Base-by-base conservation (phyloP, 169 alveolate genomes). In the Theileria orientalis region DNA sequence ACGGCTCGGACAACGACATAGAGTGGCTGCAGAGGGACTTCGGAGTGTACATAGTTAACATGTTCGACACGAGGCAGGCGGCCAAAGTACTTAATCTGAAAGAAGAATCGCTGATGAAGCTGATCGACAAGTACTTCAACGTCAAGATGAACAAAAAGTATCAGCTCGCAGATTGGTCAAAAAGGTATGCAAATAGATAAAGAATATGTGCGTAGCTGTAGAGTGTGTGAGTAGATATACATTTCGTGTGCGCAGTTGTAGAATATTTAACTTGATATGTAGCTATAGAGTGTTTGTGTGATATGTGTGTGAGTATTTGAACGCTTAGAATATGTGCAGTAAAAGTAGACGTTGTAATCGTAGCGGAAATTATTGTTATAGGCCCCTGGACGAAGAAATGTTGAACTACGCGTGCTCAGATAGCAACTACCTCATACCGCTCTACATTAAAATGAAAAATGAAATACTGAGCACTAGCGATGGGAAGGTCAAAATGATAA, bases 11-110 rank as follows among this genome's bases (percentile, higher is more conserved):
- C 66, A 86, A 82, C 74, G 98, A 96, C 80, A 83, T 95, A 32
- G 62, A 87, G 51, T 95, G 98, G 98, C 86, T 97, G 19, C 96
- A 97, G 86, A 93, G 96, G 78, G 99, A 97, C 89, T 96, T 97
- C 76, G 96, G 98, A 23, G 85, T 97, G 14, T 96, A 95, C 84
- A 87, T 97, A 16, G 98, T 96, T 8, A 96, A 96, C 85, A 69
- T 96, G 94, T 94, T 97, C 62, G 99, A 97, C 82, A 96, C 99
- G 0, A 95, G 93, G 13, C 83, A 90, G 71, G 98, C 99, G 33
- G 94, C 98, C 1, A 91, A 94, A 80, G 88, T 90, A 13, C 82
- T 95, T 29, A 56, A 87, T 60, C 77, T 94, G 3, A 85, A 91
- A 27, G 85, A 94, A 16, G 91, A 83, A 41, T 83, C 97, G 0